Conservation (phyloP, 2,329 filamentous ascomycete genomes). For the Samsoniella hepiali region DNA sequence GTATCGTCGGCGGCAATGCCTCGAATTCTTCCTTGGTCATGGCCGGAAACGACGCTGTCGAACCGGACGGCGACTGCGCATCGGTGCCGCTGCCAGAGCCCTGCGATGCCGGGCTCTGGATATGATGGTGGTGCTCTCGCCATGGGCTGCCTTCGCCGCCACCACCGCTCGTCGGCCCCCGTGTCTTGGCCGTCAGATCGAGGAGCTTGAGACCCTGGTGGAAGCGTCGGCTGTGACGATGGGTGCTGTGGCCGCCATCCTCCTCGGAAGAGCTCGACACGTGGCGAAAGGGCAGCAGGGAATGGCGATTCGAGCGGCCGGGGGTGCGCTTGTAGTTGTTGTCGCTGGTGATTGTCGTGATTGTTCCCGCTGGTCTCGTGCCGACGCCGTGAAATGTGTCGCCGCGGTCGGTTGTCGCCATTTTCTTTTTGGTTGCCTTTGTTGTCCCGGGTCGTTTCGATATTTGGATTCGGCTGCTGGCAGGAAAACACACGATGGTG, state of each 20-base stretch:
- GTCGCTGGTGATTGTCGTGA: conserved; percentile 14
- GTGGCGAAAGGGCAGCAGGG: conserved; percentile 10
- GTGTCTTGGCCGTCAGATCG: conserved; percentile 7
- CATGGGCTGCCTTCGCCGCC: not conserved
- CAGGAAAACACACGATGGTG: not conserved
- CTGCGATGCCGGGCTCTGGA: conserved; percentile 3
- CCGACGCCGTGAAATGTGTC: not conserved
- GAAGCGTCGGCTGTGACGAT: conserved; percentile 6
- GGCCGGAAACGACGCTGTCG: conserved; percentile 5
- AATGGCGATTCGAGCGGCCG: not conserved
- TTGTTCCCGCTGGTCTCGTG: not conserved
- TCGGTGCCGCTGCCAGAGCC: conserved; percentile 16
- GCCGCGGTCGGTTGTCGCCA: not conserved
- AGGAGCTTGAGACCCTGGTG: conserved; percentile 14
- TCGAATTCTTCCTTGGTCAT: conserved; percentile 22
- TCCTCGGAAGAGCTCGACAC: conserved; percentile 13
- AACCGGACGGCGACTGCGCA: not conserved
- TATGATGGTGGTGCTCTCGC: not conserved
- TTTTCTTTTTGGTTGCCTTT: not conserved
- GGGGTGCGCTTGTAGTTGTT: not conserved
- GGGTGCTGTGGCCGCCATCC: not conserved
- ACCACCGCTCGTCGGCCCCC: not conserved
- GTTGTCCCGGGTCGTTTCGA: not conserved
- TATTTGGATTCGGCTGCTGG: not conserved
- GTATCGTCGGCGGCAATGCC: conserved; percentile 22